Conservation (phyloP, 208 protist genomes). For the Trypanosoma mega region DNA sequence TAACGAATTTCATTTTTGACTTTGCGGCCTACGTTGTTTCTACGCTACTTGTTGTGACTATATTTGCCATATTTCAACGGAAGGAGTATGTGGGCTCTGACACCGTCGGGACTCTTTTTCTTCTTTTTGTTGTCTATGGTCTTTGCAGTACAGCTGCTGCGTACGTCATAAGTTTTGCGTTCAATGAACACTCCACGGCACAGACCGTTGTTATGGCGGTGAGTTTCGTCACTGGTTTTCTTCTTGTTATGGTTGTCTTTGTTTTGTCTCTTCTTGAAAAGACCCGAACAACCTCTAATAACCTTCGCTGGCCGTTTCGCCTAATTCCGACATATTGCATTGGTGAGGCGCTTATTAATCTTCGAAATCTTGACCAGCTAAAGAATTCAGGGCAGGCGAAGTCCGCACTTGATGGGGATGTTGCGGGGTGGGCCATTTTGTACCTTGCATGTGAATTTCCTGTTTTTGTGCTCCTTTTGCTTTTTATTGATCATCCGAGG, state of each 20-base stretch:
- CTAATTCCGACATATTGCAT: constrained; percentile 74
- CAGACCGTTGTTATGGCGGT: constrained; percentile 67
- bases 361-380: constrained; percentile 37
- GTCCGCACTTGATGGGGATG: constrained; percentile 37
- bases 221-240: constrained; percentile 80
- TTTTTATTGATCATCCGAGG: constrained; percentile 64
- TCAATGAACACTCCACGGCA: constrained; percentile 61
- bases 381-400: constrained; percentile 27
- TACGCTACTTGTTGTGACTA: constrained; percentile 51
- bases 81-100: constrained; percentile 52
- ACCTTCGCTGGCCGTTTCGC: constrained; percentile 58
- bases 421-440: constrained; percentile 48
- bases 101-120: constrained; percentile 40
- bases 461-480: constrained; percentile 50
- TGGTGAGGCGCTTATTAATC: constrained; percentile 71
- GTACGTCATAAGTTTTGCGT: constrained; percentile 67
- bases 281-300: constrained; percentile 36
- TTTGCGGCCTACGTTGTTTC: constrained; percentile 57
- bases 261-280: constrained; percentile 44
- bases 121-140: constrained; percentile 67
- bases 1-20: constrained; percentile 79
- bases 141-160: constrained; percentile 51
- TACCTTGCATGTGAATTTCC: constrained; percentile 65
- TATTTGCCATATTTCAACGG: constrained; percentile 58
- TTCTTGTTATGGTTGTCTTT: constrained; percentile 54